phyloP scores from a whole-genome alignment of 345 rosid species.

The Syzygium jambos region DNA sequence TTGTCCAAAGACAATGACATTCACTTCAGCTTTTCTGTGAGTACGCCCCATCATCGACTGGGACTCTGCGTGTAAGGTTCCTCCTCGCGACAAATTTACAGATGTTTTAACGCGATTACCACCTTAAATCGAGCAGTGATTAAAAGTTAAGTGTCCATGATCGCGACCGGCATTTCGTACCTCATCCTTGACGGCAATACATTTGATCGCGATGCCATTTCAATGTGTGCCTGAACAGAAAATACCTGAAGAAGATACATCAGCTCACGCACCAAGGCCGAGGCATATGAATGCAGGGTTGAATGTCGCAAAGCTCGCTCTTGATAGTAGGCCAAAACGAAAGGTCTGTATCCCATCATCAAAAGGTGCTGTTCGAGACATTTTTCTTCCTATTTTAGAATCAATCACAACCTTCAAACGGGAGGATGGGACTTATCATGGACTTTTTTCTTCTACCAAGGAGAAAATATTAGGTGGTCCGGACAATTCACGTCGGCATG shows the following conservation, averaged over 20 bases:
- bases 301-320: neutral
- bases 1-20: neutral
- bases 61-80: neutral
- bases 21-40: neutral
- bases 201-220: too few species aligned
- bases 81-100: too few species aligned
- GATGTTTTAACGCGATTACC: neutral
- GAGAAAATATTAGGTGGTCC: too few species aligned
- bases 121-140: neutral
- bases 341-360: neutral
- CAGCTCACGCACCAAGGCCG: too few species aligned
- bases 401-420: neutral
- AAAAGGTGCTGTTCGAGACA: too few species aligned
- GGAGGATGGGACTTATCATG: neutral
- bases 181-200: neutral
- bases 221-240: too few species aligned
- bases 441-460: neutral
- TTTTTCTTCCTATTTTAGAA: too few species aligned
- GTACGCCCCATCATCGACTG: neutral
- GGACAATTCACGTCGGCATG: too few species aligned
- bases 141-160: neutral
- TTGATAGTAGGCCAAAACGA: neutral
- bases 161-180: accelerated
- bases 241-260: too few species aligned
- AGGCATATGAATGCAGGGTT: neutral